phyloP scores from a whole-genome alignment of 768 basidiomycete species.

The Roridomyces roridus region DNA sequence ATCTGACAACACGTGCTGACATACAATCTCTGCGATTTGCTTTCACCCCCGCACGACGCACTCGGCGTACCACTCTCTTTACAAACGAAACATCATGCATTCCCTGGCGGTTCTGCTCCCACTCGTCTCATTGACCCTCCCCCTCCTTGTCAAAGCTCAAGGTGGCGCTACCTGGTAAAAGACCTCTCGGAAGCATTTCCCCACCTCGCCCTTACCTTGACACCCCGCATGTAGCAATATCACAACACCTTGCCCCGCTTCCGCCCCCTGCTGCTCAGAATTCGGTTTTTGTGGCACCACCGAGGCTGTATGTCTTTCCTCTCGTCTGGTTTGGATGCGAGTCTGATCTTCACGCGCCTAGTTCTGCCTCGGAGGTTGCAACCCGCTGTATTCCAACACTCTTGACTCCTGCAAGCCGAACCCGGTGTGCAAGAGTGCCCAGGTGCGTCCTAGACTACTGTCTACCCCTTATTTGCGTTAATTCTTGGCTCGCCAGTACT shows the following conservation, averaged over 20 bases:
- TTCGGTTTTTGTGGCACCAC: constrained; percentile 57
- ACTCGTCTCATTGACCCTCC: constrained; percentile 19
- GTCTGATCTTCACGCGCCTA: constrained; percentile 30
- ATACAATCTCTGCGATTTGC: constrained; percentile 4
- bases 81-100: constrained; percentile 21
- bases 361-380: constrained; percentile 90
- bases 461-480: neutral
- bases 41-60: constrained; percentile 16
- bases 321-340: neutral
- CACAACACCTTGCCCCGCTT: constrained; percentile 48
- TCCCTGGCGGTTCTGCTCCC: constrained; percentile 28
- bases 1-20: constrained; percentile 6
- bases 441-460: constrained; percentile 43
- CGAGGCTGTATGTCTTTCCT: constrained; percentile 44
- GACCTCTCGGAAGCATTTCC: too few species aligned
- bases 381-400: constrained; percentile 72
- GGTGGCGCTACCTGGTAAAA: constrained; percentile 25
- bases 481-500: constrained; percentile 47
- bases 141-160: constrained; percentile 20
- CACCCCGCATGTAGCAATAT: constrained; percentile 41
- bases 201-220: neutral
- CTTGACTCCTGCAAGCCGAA: constrained; percentile 72
- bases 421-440: constrained; percentile 72
- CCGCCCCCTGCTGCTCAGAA: constrained; percentile 64
- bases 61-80: constrained; percentile 22